Evolutionary conservation across 768 basidiomycete genomes (phyloP), one percentile per base, ranked within the genome.

Genomic region (Suillus lakei): DNA sequence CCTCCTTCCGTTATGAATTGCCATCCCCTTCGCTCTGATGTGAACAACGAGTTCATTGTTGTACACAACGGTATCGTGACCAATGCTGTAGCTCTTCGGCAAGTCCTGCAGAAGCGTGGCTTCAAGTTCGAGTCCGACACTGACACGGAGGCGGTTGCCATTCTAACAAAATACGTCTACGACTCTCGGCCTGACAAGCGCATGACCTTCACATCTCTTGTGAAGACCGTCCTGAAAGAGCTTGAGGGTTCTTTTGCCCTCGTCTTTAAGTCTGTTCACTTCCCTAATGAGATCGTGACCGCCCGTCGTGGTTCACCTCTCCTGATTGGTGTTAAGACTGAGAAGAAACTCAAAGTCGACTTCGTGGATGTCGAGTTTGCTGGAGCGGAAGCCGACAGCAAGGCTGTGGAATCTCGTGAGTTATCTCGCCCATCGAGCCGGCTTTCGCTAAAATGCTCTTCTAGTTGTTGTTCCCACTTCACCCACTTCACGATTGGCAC

Each of bases 61-160:
- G 96, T 99, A 32, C 98, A 99, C 86, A 99, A 99, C 72, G 98
- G 98, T 74, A 99, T 99, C 75, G 96, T 99, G 74, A 99, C 97
- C 79, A 98, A 98, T 83, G 89, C 86, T 70, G 82, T 82, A 15
- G 96, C 96, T 70, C 90, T 99, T 72, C 87, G 92, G 67, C 88
- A 92, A 69, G 95, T 99, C 61, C 86, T 99, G 64, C 92, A 96
- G 79, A 98, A 98, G 81, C 88, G 96, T 63, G 98, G 98, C 16
- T 99, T 91, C 86, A 87, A 85, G 68, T 99, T 99, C 75, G 88
- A 92, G 78, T 91, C 92, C 62, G 98, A 99, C 70, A 99, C 98
- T 32, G 98, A 99, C 77, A 98, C 98, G 4, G 98, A 99, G 80
- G 94, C 95, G 46, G 98, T 96, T 64, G 96, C 96, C 54, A 96